Conservation (phyloP, 2,329 filamentous ascomycete species). For the Epichloe baconii region DNA sequence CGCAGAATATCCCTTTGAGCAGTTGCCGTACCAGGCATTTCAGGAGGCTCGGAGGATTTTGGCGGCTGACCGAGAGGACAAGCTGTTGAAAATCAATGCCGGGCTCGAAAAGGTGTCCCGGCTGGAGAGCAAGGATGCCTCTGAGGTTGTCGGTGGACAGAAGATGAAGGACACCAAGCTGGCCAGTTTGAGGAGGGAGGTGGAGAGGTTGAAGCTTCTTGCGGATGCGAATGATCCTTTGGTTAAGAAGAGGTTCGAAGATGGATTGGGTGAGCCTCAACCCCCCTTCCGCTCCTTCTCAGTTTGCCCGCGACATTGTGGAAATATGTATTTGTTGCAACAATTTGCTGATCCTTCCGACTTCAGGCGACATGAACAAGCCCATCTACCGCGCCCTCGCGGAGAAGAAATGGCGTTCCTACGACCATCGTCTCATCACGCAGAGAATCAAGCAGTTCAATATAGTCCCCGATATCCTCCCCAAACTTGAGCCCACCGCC, state of each 20-base stretch:
- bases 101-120: slow-evolving; percentile 57
- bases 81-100: slow-evolving; percentile 57
- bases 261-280: slow-evolving; percentile 58
- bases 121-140: slow-evolving; percentile 45
- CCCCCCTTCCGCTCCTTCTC: neutral
- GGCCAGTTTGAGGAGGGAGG: slow-evolving; percentile 52
- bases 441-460: slow-evolving; percentile 82
- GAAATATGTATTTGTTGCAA: too few relatives aligned
- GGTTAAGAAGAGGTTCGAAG: slow-evolving; percentile 89
- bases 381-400: slow-evolving; percentile 90
- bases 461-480: slow-evolving; percentile 78
- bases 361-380: slow-evolving; percentile 80
- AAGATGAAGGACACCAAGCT: slow-evolving; percentile 53
- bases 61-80: slow-evolving; percentile 65
- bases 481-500: slow-evolving; percentile 61
- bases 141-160: slow-evolving; percentile 48
- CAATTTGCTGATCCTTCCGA: neutral
- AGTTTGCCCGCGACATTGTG: too few relatives aligned
- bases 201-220: slow-evolving; percentile 73
- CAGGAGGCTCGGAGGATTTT: slow-evolving; percentile 86
- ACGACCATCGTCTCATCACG: slow-evolving; percentile 63
- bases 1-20: slow-evolving; percentile 67
- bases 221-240: slow-evolving; percentile 92
- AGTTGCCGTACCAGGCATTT: slow-evolving; percentile 93
- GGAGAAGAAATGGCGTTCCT: slow-evolving; percentile 74